Base-by-base conservation (phyloP, 306 rosid genomes). In the Betula pendula region DNA sequence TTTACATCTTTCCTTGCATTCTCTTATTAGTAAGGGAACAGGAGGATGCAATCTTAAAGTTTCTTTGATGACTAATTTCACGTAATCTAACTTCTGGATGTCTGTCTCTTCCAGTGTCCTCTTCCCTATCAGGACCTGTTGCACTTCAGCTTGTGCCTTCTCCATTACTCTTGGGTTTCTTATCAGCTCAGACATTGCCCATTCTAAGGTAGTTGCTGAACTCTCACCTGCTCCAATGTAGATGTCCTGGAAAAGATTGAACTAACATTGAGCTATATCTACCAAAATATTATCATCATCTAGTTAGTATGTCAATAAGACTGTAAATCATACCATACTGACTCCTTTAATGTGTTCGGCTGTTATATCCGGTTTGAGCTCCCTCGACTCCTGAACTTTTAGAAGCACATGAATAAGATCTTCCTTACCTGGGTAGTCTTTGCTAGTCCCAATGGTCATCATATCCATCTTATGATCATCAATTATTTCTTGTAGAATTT, bases 181-280 rank as follows among this genome's bases (percentile, higher is more conserved):
- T 40, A 75, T 29, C 79, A 85, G 70, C 65, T 87, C 91, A 42
- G 85, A 73, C 75, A 87, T 80, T 11, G 42, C 75, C 85, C 91
- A 85, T 35, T 68, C 75, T 35, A 87, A 59, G 22, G 68, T 2
- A 14, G 63, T 29, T 4, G 84, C 59, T 6, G 86, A 59, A 42
- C 87, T 82, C 35, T 87, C 88, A 0, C 84, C 76, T 33, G 85
- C 89, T 25, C 43, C 89, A 27, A 2, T 14, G 2, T 80, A 78
- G 7, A 85, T 78, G 25, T 87, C 85, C 89, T 82, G 43, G 31
- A 31, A 56, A 47, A 35, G 16, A 33, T 33, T 31, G 31, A 74
- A 52, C 24, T 2, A 45, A 16, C 14, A 8, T 3, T 6, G 16
- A 20, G 11, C 22, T 44, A 43, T 12, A 29, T 60, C 2, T 1